Conservation (phyloP, 768 basidiomycete genomes). For the Zangia roseola region DNA sequence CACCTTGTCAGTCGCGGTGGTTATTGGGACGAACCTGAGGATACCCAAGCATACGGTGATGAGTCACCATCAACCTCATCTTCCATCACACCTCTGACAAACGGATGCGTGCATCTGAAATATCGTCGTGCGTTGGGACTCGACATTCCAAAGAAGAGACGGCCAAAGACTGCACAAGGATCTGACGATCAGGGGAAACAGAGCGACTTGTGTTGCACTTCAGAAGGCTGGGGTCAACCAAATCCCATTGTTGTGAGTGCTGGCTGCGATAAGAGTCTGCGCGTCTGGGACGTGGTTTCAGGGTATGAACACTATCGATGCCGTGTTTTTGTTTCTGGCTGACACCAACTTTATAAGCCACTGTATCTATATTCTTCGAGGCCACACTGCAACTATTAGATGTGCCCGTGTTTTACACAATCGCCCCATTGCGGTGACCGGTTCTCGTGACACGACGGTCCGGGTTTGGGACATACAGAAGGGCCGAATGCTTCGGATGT, state of each 20-base stretch:
- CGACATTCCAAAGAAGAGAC: constrained; percentile 28
- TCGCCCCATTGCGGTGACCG: constrained; percentile 85
- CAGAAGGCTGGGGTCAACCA: constrained; percentile 88
- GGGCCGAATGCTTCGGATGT: constrained; percentile 61
- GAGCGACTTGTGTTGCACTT: constrained; percentile 60
- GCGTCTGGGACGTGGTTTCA: constrained; percentile 87
- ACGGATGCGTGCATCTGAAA: constrained; percentile 26
- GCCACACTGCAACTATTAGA: constrained; percentile 89
- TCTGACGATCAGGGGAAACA: constrained; percentile 32
- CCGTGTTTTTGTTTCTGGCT: constrained; percentile 1
- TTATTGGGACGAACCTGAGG: constrained; percentile 29
- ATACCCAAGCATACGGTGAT: constrained; percentile 7
- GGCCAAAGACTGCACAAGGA: constrained; percentile 17
- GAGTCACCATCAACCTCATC: constrained; percentile 1
- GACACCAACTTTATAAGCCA: constrained; percentile 33
- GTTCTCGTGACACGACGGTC: constrained; percentile 82
- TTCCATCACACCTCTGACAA: constrained; percentile 12
- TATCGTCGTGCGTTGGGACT: constrained; percentile 54
- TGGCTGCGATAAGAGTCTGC: constrained; percentile 88
- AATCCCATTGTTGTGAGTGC: constrained; percentile 84
- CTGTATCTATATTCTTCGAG: constrained; percentile 76
- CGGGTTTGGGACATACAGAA: constrained; percentile 92
- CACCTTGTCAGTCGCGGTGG: constrained; percentile 74
- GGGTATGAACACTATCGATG: constrained; percentile 51
- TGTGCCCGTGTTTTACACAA: constrained; percentile 87